These are phyloP conservation scores for Cymbopogon citratus DNA, from an alignment of 176 grass and related monocot species.

Conservation along the genomic window DNA sequence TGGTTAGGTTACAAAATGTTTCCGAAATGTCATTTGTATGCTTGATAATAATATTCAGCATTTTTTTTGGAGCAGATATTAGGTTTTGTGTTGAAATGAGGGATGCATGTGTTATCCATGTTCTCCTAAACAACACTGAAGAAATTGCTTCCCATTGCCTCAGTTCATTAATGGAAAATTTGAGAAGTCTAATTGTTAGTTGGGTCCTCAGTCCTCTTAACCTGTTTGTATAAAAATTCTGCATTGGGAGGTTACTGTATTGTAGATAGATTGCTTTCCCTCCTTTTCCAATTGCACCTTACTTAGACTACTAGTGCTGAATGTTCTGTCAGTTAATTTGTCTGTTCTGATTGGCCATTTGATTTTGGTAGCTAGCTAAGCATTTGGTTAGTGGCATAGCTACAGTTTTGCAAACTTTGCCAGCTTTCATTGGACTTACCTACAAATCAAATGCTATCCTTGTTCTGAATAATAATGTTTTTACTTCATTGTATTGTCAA, in stretches of 20 bases:
- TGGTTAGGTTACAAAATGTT: neutral
- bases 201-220: neutral
- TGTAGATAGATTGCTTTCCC: constrained; percentile 1
- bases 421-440: neutral
- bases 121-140: neutral
- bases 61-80: neutral
- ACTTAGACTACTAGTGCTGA: neutral
- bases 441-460: constrained; percentile 1
- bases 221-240: neutral
- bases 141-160: neutral
- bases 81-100: neutral
- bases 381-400: neutral
- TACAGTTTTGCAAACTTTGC: neutral
- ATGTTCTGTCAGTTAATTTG: neutral
- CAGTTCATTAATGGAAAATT: neutral
- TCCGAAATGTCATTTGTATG: neutral
- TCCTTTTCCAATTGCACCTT: neutral
- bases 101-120: neutral
- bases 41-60: neutral
- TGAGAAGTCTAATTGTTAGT: neutral
- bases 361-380: neutral
- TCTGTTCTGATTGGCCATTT: neutral
- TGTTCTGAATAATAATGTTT: neutral
- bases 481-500: neutral
- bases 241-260: neutral